Evolutionary conservation across 2,329 filamentous ascomycete species (phyloP).

Genomic region (Calonectria henricotiae): DNA sequence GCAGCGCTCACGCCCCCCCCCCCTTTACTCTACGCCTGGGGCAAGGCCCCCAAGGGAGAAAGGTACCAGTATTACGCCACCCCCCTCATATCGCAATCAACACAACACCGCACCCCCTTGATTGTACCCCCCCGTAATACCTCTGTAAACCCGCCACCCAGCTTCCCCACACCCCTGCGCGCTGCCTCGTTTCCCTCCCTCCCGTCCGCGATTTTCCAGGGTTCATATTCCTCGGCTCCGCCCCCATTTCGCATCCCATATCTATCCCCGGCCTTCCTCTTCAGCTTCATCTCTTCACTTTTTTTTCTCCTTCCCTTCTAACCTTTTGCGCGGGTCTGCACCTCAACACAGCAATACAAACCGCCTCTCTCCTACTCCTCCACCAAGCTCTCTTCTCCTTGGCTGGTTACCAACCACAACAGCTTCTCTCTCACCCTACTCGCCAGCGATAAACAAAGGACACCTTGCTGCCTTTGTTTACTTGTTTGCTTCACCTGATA

Average conservation of each 20-base stretch:
- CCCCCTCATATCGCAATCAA: constrained; percentile 19
- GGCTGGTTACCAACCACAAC: constrained; percentile 43
- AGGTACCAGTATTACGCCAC: constrained; percentile 15
- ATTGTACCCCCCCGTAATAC: background rate
- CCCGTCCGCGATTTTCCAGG: constrained; percentile 36
- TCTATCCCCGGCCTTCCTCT: constrained; percentile 34
- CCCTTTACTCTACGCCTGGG: background rate
- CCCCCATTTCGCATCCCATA: constrained; percentile 35
- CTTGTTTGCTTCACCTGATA: constrained; percentile 46
- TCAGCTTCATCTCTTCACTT: constrained; percentile 28
- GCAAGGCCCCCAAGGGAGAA: background rate
- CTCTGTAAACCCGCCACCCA: constrained; percentile 30
- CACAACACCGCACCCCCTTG: constrained; percentile 9
- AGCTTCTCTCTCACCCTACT: constrained; percentile 29
- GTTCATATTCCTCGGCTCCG: constrained; percentile 36
- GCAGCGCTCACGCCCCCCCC: constrained; percentile 24
- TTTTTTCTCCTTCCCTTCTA: background rate
- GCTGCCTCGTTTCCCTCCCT: constrained; percentile 39
- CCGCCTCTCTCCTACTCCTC: background rate
- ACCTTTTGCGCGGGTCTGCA: constrained; percentile 34
- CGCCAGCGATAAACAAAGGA: constrained; percentile 24
- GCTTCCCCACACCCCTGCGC: constrained; percentile 27
- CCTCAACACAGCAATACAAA: constrained; percentile 15
- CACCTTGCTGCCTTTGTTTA: constrained; percentile 40
- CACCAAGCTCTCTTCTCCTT: constrained; percentile 28